These are phyloP conservation scores for Ceratocystis cacaofunesta DNA, from an alignment of 2,329 filamentous ascomycete species.

Conservation along the genomic window DNA sequence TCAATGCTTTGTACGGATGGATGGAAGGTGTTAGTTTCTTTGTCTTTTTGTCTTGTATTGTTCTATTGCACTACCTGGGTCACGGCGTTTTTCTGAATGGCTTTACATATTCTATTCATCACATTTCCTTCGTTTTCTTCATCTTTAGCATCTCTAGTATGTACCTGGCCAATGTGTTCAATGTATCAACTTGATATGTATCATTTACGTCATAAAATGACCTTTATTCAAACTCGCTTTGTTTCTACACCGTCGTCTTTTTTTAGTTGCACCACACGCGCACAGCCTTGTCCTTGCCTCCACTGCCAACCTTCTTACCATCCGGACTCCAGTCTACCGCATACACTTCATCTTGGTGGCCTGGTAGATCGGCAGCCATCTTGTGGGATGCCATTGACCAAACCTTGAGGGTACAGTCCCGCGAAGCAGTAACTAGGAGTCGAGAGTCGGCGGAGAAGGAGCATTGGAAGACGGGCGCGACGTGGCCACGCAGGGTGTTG, in stretches of 20 bases:
- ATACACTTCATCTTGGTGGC: conserved; percentile 86
- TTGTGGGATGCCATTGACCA: conserved; percentile 85
- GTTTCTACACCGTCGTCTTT: conserved; percentile 1
- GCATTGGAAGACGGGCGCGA: conserved; percentile 79
- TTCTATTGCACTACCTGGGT: conserved; percentile 17
- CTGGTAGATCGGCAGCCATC: conserved; percentile 64
- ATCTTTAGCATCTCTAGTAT: neutral
- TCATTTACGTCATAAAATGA: neutral
- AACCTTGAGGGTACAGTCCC: conserved; percentile 86
- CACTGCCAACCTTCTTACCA: conserved; percentile 75
- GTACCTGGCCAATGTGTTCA: neutral
- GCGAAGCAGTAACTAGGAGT: conserved; percentile 73
- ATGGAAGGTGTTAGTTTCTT: conserved; percentile 10
- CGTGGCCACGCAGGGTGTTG: conserved; percentile 75
- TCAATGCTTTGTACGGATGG: neutral
- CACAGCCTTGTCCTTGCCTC: conserved; percentile 78
- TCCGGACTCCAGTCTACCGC: conserved; percentile 92
- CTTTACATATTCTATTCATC: conserved; percentile 16
- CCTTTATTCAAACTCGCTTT: neutral
- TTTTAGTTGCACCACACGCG: conserved; percentile 48
- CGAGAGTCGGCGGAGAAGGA: conserved; percentile 85
- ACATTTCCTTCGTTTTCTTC: neutral
- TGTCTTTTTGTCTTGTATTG: conserved; percentile 15
- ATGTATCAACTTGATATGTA: neutral
- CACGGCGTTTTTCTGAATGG: conserved; percentile 17